Base-by-base conservation (phyloP, 768 basidiomycete genomes). In the Chalciporus piperatus region DNA sequence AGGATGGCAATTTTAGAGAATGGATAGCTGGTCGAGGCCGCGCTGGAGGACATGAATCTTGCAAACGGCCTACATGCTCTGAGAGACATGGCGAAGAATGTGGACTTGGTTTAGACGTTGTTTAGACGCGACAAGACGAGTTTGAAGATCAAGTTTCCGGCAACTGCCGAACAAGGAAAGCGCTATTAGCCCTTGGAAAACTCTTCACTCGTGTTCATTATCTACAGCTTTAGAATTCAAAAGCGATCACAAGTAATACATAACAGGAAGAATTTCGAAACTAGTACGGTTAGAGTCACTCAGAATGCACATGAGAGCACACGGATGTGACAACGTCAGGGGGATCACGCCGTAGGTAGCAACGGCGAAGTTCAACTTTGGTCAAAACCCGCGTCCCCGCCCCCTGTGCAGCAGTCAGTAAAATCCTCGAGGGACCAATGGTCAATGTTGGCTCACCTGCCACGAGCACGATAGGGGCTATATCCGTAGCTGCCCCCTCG, bases 1-100 rank as follows among this genome's bases (percentile, higher is more conserved):
- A 81, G 70, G 30, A 86, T 74, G 28, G 81, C 88, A 11, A 75
- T 76, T 63, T 80, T 85, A 25, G 90, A 88, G 72, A 89, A 93
- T 20, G 88, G 84, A 63, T 92, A 92, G 16, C 47, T 39, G 10
- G 51, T 38, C 11, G 56, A 33, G 6, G 41, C 35, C 22, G 61
- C 47, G 7, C 38, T 49, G 13, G 60, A 65, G 16, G 68, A 71
- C 45, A 70, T 44, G 9, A 57, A 25, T 44, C 70, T 64, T 17
- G 51, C 41, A 19, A 62, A 16, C 2, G 58, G 20, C 38, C 42
- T 57, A 49, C 43, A 60, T 22, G 39, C 10, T 35, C 54, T 47
- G 6, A 46, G 39, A 27, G 45, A 28, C 59, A 59, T 66, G 51
- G 33, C 19, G 27, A 27, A 37, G 28, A 25, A 11, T 14, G 20